Percentiles rank a stretch among this genome's conserved stretches.
Evolutionary conservation across 306 rosid genomes (phyloP).

Genomic region (Argentina anserina): DNA sequence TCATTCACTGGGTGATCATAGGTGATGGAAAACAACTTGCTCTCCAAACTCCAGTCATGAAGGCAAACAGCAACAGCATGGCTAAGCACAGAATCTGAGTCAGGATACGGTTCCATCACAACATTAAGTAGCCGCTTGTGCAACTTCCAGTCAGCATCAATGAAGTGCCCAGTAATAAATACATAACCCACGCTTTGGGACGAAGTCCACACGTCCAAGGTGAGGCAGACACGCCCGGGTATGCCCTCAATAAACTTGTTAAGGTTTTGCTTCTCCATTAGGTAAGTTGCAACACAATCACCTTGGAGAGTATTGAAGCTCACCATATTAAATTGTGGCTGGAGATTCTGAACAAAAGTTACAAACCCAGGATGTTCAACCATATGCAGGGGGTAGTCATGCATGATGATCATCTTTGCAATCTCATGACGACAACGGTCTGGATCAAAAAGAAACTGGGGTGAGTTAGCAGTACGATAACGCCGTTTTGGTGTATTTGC

Average conservation of each 20-base stretch:
- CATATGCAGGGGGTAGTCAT: constrained; percentile 94
- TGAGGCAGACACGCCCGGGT: constrained; percentile 83
- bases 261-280: constrained; percentile 66
- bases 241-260: constrained; percentile 59
- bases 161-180: constrained; percentile 80
- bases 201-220: constrained; percentile 82
- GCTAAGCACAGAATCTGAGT: constrained; percentile 66
- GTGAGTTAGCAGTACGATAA: constrained; percentile 57
- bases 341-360: constrained; percentile 80
- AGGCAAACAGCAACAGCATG: constrained; percentile 91
- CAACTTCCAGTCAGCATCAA: constrained; percentile 86
- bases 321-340: constrained; percentile 87
- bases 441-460: constrained; percentile 64
- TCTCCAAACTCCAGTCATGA: constrained; percentile 81
- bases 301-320: constrained; percentile 93
- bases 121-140: constrained; percentile 84
- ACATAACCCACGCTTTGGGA: constrained; percentile 81
- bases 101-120: constrained; percentile 90
- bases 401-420: constrained; percentile 96
- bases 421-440: constrained; percentile 88
- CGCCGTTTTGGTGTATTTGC: constrained; percentile 67
- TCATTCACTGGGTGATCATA: constrained; percentile 44
- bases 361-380: constrained; percentile 93
- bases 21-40: constrained; percentile 76
- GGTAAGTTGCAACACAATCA: constrained; percentile 88